phyloP scores from a whole-genome alignment of 2,329 filamentous ascomycete genomes.

The Alternaria arbusti region DNA sequence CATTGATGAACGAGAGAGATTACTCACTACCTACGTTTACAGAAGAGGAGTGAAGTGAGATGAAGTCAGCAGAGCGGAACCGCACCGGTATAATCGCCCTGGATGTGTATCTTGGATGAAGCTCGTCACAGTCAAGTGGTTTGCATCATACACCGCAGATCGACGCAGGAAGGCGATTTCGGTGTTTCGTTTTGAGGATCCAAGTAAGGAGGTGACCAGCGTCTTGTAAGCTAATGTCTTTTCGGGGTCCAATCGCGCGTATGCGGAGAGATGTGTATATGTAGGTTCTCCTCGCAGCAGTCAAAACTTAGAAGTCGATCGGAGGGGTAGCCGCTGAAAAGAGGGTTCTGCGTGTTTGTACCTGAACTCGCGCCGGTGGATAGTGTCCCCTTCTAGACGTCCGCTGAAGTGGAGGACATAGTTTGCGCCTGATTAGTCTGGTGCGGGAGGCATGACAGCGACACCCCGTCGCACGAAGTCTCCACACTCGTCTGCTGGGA shows the following conservation, averaged over 20 bases:
- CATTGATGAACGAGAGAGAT: not conserved
- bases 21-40: not conserved
- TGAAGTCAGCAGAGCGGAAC: not conserved
- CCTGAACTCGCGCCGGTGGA: conserved; percentile 1
- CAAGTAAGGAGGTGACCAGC: not conserved
- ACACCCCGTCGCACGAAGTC: not conserved
- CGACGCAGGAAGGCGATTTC: not conserved
- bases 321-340: not conserved
- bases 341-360: conserved; percentile 1
- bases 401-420: not conserved
- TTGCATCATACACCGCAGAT: not conserved
- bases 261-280: not conserved
- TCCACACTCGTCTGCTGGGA: conserved; percentile 2
- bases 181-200: not conserved
- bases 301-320: not conserved
- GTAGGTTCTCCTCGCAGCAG: not conserved
- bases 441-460: conserved; percentile 2
- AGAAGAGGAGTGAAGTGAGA: not conserved
- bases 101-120: not conserved
- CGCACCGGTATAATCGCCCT: not conserved
- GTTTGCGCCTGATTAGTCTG: not conserved
- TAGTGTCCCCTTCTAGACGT: not conserved
- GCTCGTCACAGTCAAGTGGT: not conserved
- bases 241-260: not conserved
- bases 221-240: conserved; percentile 6